Evolutionary conservation across 1,284 basidiomycete genomes (phyloP), one percentile per base, ranked within the genome.

Genomic region (Apiotrichum porosum): DNA sequence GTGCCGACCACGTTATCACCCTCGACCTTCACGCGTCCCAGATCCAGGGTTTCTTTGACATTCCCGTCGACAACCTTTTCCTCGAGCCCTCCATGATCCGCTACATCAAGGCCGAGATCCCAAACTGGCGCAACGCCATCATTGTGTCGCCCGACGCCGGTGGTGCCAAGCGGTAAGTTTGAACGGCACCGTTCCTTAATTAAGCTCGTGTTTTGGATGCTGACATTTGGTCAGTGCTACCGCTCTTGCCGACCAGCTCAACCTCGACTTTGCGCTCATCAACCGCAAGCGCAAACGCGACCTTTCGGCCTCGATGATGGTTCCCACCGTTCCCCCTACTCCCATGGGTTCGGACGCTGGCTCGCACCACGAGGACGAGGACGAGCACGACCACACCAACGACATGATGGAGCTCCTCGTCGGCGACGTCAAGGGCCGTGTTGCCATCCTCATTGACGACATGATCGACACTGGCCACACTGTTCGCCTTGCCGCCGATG

Each of bases 11-110:
- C 70, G 88, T 98, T 65, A 98, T 98, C 66, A 98, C 94, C 18
- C 93, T 98, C 84, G 94, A 98, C 71, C 79, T 98, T 34, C 94
- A 98, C 71, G 95, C 94, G 12, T 91, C 87, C 60, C 94, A 98
- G 77, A 97, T 98, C 58, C 94, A 98, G 72, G 94, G 94, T 12
- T 98, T 98, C 79, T 98, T 98, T 69, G 92, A 98, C 74, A 93
- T 98, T 60, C 95, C 94, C 15, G 93, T 97, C 48, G 94, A 98
- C 78, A 98, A 98, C 74, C 77, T 95, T 46, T 95, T 84, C 73
- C 87, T 86, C 30, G 89, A 93, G 68, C 86, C 89, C 8, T 76
- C 86, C 58, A 88, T 92, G 86, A 79, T 90, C 57, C 78, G 82
- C 9, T 92, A 89, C 73, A 94, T 98, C 77, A 94, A 93, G 75